phyloP scores from a whole-genome alignment of 768 basidiomycete genomes.

The Macrolepiota albuminosa region DNA sequence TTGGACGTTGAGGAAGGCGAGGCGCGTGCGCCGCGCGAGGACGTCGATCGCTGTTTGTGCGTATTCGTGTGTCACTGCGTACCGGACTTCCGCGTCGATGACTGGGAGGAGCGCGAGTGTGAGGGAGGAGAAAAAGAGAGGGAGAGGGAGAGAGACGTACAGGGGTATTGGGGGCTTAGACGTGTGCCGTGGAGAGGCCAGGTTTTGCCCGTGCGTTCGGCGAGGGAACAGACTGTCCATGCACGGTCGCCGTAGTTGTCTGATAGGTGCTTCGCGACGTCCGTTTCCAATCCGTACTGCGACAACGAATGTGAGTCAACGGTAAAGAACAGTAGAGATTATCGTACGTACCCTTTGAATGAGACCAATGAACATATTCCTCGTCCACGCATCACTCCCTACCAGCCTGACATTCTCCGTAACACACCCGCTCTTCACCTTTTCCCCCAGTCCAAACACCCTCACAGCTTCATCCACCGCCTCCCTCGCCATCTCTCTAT shows the following conservation, averaged over 20 bases:
- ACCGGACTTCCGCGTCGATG: constrained; percentile 91
- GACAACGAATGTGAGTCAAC: neutral
- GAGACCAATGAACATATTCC: constrained; percentile 95
- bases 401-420: constrained; percentile 81
- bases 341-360: constrained; percentile 51
- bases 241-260: constrained; percentile 93
- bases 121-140: neutral
- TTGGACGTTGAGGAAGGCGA: constrained; percentile 89
- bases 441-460: constrained; percentile 61
- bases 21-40: constrained; percentile 84
- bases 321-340: constrained; percentile 26
- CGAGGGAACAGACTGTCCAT: constrained; percentile 87
- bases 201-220: constrained; percentile 65
- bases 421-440: constrained; percentile 57
- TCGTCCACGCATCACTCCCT: constrained; percentile 91
- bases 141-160: constrained; percentile 32
- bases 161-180: constrained; percentile 70
- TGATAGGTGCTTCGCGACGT: constrained; percentile 38
- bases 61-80: constrained; percentile 87
- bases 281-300: constrained; percentile 85
- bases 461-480: constrained; percentile 85
- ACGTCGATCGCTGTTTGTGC: constrained; percentile 91
- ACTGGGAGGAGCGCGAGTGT: constrained; percentile 30
- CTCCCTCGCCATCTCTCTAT: constrained; percentile 93
- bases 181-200: constrained; percentile 89